Percentiles rank a stretch among this genome's conserved stretches.
Evolutionary conservation across 306 rosid genomes (phyloP).

Genomic region (Vigna hirtella): DNA sequence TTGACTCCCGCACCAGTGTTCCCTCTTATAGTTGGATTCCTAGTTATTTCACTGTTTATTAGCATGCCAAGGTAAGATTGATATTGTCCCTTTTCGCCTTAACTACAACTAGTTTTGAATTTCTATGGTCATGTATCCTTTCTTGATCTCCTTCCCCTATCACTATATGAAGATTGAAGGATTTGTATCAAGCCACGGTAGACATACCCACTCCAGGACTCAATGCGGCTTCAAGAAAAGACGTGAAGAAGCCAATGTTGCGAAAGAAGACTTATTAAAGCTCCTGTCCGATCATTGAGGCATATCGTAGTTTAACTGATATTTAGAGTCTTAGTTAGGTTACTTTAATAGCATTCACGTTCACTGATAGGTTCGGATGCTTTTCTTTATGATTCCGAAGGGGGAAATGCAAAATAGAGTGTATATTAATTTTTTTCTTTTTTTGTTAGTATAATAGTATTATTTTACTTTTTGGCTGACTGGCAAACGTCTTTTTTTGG

Average conservation of each 20-base stretch:
- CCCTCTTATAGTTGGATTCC: conserved; percentile 80
- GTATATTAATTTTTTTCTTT: conserved; percentile 32
- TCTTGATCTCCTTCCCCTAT: conserved; percentile 13
- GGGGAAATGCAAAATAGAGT: conserved; percentile 30
- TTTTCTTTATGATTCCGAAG: conserved; percentile 22
- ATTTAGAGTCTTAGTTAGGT: conserved; percentile 26
- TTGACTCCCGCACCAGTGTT: conserved; percentile 92
- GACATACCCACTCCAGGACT: conserved; percentile 81
- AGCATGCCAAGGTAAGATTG: conserved; percentile 78
- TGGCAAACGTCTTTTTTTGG: conserved; percentile 11
- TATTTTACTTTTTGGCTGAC: not conserved
- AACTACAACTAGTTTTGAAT: conserved; percentile 19
- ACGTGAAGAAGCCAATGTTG: conserved; percentile 68
- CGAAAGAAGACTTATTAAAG: conserved; percentile 87
- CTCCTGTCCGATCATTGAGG: conserved; percentile 23
- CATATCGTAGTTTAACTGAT: conserved; percentile 39
- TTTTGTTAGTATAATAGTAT: conserved; percentile 34
- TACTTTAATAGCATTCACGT: conserved; percentile 49
- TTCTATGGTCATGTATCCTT: conserved; percentile 22
- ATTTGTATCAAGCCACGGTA: conserved; percentile 75
- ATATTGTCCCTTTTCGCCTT: conserved; percentile 33
- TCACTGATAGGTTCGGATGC: conserved; percentile 42
- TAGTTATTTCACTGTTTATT: conserved; percentile 71
- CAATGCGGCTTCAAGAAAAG: conserved; percentile 66
- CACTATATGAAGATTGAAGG: conserved; percentile 67